These are phyloP conservation scores for Porphyra umbilicalis DNA, from an alignment of 31 red algal genomes.

Conservation along the genomic window DNA sequence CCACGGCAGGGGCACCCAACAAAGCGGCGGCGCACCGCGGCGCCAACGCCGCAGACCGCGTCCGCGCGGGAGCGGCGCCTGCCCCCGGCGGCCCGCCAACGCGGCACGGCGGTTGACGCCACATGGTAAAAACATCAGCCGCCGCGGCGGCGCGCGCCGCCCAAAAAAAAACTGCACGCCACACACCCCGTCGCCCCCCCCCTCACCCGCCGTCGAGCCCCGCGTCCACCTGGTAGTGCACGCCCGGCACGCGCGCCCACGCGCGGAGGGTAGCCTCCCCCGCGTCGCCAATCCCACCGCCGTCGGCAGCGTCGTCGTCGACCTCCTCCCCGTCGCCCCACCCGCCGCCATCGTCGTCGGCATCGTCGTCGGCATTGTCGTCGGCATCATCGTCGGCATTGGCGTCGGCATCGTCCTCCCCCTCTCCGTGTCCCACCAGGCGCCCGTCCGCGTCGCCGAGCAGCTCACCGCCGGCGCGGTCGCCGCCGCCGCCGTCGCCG, in stretches of 20 bases:
- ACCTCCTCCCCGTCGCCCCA: neutral
- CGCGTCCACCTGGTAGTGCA: neutral
- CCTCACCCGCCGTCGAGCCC: neutral
- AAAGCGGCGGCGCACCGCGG: no score
- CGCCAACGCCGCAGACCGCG: no score
- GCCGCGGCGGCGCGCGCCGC: no score
- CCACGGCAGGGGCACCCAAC: no score
- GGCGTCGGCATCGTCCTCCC: neutral
- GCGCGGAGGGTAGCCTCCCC: neutral
- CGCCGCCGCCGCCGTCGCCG: neutral
- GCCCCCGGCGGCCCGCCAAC: neutral
- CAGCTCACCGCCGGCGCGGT: neutral
- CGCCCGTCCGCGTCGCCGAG: no score
- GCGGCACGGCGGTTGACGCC: neutral
- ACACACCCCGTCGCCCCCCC: neutral
- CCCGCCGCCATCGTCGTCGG: neutral
- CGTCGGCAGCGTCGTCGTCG: neutral
- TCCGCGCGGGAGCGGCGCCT: neutral
- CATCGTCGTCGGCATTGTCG: neutral
- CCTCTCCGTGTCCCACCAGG: no score
- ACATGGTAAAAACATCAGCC: neutral
- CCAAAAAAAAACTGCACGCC: neutral
- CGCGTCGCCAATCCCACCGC: neutral
- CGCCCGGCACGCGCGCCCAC: neutral
- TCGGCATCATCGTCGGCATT: neutral